Base-by-base conservation (phyloP, 225 moss, liverwort and hornwort species). In the Physcomitrium patens region DNA sequence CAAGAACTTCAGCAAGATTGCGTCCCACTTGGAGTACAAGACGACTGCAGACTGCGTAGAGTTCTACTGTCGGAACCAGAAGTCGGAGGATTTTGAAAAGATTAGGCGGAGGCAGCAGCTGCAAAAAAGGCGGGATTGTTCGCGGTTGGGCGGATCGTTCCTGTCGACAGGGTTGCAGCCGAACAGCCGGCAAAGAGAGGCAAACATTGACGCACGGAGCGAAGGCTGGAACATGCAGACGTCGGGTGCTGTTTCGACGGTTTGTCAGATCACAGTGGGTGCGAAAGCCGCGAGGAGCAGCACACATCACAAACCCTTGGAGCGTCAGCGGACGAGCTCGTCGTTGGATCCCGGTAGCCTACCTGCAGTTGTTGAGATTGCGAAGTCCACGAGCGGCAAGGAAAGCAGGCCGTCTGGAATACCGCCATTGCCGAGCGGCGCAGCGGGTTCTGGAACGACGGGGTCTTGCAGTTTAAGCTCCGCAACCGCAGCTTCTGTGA, bases 31-130 rank as follows among this genome's bases (percentile, higher is more conserved):
- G 23, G 93, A 90, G 22, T 90, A 93, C 42, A 99, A 99, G 75
- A 99, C 91, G 20, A 93, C 99, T 53, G 99, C 95, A 14, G 99
- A 99, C 50, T 99, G 99, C 82, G 90, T 99, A 12, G 93, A 95
- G 76, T 99, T 90, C 65, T 99, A 99, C 68, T 99, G 95, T 77
- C 86, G 91, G 18, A 95, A 93, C 48, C 99, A 95, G 68, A 99
- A 95, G 77, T 93, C 95, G 15, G 99, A 99, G 83, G 99, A 99
- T 69, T 99, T 99, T 50, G 95, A 99, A 62, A 93, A 85, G 87
- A 89, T 95, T 16, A 86, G 90, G 73, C 83, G 95, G 57, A 79
- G 94, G 71, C 95, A 99, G 74, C 99, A 99, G 78, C 85, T 99
- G 62, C 94, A 99, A 78, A 95, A 99, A 64, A 81, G 93, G 41